Base-by-base conservation (phyloP, 2,329 filamentous ascomycete genomes). In the Neoscytalidium dimidiatum region DNA sequence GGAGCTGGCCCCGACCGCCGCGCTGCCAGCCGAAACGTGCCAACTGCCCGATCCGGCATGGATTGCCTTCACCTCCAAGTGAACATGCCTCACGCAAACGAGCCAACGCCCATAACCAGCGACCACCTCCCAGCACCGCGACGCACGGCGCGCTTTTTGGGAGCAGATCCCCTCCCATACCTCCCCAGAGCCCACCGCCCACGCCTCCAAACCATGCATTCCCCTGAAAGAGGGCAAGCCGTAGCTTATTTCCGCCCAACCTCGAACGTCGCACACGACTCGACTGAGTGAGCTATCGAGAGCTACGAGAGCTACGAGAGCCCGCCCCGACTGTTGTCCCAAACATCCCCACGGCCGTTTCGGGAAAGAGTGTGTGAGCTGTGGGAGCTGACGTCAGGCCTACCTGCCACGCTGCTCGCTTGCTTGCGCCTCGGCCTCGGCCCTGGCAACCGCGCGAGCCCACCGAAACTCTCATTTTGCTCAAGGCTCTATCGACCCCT, bases 241-340 rank as follows among this genome's bases (percentile, higher is more conserved):
- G 28, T 9, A 11, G 4, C 17, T 60, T 60, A 44, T 60, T 44
- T 17, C 56, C 56, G 56, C 41, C 38, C 56, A 60, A 60, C 56
- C 11, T 60, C 56, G 11, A 60, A 60, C 56, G 56, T 60, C 56
- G 38, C 21, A n/a, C 56, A 60, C 56, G 56, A 60, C 56, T 60
- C 56, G 56, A 33, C 11, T 29, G 44, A 48, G 44, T 6, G 19
- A 26, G 44, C 17, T 13, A 4, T 6, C n/a, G 41, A 44, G 41
- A n/a, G n/a, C n/a, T n/a, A n/a, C n/a, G n/a, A n/a, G n/a, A n/a
- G n/a, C n/a, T n/a, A n/a, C n/a, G 5, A 33, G 11, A 33, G 31
- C 31, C 5, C 31, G 31, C 5, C 31, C 31, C 31, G 31, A 11
- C 31, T 33, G 31, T 11, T 33, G 31, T 33, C 31, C 31, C 31